Conservation (phyloP, 73 alveolate species). For the Paramecium sonneborni region DNA sequence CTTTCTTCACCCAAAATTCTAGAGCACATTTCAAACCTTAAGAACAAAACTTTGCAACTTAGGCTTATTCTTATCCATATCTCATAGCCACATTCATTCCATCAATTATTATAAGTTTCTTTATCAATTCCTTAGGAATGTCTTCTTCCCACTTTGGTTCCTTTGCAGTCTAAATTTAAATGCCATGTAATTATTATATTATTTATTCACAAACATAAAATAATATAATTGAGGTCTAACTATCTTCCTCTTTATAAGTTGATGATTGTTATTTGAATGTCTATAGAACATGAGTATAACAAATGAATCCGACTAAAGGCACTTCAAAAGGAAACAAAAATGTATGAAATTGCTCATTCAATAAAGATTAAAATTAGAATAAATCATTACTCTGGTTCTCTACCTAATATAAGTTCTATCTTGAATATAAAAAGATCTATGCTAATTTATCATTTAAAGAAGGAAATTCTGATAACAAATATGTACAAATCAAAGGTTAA, state of each 20-base stretch:
- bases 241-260: neutral
- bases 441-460: constrained; percentile 45
- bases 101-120: constrained; percentile 85
- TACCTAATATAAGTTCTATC: neutral
- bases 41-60: constrained; percentile 72
- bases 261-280: constrained; percentile 26
- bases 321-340: constrained; percentile 18
- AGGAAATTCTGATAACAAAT: constrained; percentile 15
- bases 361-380: neutral
- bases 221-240: neutral
- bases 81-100: constrained; percentile 96
- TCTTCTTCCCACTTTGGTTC: neutral
- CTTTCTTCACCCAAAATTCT: constrained; percentile 87
- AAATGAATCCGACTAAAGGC: constrained; percentile 19
- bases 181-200: neutral
- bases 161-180: neutral
- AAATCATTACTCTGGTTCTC: constrained; percentile 12
- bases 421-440: constrained; percentile 11
- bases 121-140: neutral
- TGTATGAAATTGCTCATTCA: constrained; percentile 30
- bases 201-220: constrained; percentile 49
- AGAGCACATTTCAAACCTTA: constrained; percentile 89
- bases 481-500: constrained; percentile 44
- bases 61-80: constrained; percentile 79
- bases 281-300: constrained; percentile 27